These are phyloP conservation scores for Pseudogymnoascus sp. DNA, from an alignment of 2,329 filamentous ascomycete genomes.

Conservation along the genomic window DNA sequence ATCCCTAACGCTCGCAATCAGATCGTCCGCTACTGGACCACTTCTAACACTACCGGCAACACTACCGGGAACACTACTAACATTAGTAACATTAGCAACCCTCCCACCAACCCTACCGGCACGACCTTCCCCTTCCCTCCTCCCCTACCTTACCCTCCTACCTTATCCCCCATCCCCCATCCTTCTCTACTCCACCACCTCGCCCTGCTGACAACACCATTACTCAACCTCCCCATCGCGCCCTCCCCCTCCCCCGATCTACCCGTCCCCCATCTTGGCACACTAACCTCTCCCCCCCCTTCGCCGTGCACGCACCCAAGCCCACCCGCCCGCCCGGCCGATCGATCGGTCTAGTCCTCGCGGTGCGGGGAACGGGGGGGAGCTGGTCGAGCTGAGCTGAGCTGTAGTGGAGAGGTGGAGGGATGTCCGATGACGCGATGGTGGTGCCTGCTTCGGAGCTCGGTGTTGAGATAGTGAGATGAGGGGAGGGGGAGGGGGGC, in stretches of 20 bases:
- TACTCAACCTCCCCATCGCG: too few relatives aligned
- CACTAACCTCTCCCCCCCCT: neutral
- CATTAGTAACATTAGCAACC: neutral
- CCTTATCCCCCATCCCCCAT: neutral
- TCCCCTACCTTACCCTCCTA: neutral
- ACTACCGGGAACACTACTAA: neutral
- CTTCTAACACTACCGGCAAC: neutral
- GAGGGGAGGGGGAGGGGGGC: neutral
- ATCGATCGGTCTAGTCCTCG: neutral
- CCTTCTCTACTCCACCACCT: neutral
- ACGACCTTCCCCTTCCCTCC: neutral
- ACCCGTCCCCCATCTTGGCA: neutral
- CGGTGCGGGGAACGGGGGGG: neutral
- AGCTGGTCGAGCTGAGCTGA: neutral
- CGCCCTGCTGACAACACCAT: too few relatives aligned
- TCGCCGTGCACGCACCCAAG: neutral
- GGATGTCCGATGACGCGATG: neutral
- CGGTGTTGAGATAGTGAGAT: neutral
- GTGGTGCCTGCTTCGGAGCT: neutral
- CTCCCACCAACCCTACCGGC: neutral
- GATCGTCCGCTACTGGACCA: neutral
- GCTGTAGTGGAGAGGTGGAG: too few relatives aligned
- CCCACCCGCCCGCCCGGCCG: neutral
- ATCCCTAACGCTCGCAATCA: neutral
- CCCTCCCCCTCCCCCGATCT: neutral